Evolutionary conservation across 768 basidiomycete genomes (phyloP), one percentile per base, ranked within the genome.

Genomic region (Hygrocybe coccinea): DNA sequence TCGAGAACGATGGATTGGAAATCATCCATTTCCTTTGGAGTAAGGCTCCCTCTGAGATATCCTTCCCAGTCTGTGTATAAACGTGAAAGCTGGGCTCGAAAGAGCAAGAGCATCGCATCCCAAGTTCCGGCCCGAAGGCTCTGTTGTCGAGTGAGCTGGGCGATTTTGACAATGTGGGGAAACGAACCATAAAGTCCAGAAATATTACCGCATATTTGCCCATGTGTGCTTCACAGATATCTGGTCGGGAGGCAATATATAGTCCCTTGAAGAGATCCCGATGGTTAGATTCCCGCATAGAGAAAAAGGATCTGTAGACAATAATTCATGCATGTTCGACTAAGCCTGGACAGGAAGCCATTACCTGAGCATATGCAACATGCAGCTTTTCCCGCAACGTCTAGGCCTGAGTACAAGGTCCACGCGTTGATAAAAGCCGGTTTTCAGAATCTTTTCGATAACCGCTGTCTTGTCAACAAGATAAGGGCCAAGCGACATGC

Each of bases 321-420:
- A 48, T n/a, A 46, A 29, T 45, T 52, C 39, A 33, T 47, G 33
- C 24, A 50, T 29, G 38, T 46, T 54, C 38, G 29, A 46, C 25
- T 44, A 33, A 50, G 53, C 25, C 44, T n/a, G 34, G 48, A 25
- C 15, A 25, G 25, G 43, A 12, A 33, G 49, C 22, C 17, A 36
- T 51, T 58, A 58, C 57, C 35, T 55, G 54, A 59, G 58, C 58
- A 59, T 59, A 41, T 59, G 58, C 33, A 59, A 44, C 58, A 59
- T 56, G 56, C 52, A 50, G 58, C 53, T 55, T 34, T 59, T 59
- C 50, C 58, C 58, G 50, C 52, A 60, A 54, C 52, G 56, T 57
- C 52, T 44, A 46, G 59, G 59, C 38, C 56, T 41, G 52, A 60
- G 56, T 22, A 57, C 56, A 57, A 60, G 59, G 55, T 60, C 56